A percentile compares a stretch with the other conserved stretches of the same genome.
Conservation (phyloP, 1,139 yeast genomes). For the Pichia sp. region DNA sequence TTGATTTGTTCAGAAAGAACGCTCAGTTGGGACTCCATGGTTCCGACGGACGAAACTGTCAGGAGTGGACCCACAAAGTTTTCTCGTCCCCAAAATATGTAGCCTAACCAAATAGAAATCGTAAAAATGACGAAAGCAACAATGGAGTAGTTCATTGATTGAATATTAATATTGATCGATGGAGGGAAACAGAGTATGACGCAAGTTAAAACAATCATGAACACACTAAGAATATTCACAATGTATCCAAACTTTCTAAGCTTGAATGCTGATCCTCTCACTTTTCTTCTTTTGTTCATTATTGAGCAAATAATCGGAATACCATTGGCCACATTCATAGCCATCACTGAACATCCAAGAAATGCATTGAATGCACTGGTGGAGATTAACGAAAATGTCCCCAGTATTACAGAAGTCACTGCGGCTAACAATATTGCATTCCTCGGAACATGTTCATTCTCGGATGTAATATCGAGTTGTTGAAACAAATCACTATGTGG, state of each 20-base stretch:
- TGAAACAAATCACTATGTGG: constrained; percentile 65
- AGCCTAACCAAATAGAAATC: constrained; percentile 42
- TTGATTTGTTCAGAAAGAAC: too few species aligned
- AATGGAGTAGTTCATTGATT: constrained; percentile 69
- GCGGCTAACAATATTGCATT: constrained; percentile 69
- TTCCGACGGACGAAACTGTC: too few species aligned
- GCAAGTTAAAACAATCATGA: constrained; percentile 56
- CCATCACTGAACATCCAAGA: constrained; percentile 79
- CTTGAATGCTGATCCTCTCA: constrained; percentile 67
- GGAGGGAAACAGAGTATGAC: constrained; percentile 70
- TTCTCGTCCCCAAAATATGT: constrained; percentile 51
- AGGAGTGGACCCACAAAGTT: constrained; percentile 54
- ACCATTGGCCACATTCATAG: constrained; percentile 70
- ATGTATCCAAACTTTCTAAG: constrained; percentile 60
- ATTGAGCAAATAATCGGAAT: constrained; percentile 63
- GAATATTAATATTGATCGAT: constrained; percentile 53
- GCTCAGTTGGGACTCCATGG: too few species aligned
- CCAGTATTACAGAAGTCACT: constrained; percentile 53
- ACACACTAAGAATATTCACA: constrained; percentile 50
- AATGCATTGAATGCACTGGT: constrained; percentile 77
- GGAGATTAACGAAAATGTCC: constrained; percentile 60
- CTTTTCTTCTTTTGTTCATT: constrained; percentile 52
- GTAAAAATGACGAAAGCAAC: constrained; percentile 50
- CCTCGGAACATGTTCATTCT: constrained; percentile 56
- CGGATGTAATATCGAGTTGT: constrained; percentile 47